Conservation (phyloP, 371 early-diverging fungal species). For the Haplosporangium sp. region DNA sequence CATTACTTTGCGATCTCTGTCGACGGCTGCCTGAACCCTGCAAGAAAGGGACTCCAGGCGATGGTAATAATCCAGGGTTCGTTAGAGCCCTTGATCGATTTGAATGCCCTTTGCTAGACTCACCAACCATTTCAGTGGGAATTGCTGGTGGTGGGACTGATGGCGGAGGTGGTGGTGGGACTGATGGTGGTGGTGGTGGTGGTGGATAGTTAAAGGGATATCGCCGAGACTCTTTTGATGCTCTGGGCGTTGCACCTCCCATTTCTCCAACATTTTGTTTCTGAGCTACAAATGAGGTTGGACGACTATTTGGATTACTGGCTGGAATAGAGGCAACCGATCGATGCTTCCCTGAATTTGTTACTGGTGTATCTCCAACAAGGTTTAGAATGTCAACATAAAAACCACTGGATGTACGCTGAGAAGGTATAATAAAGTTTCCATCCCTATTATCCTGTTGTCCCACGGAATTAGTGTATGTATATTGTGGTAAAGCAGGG, state of each 20-base stretch:
- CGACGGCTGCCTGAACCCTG: background rate
- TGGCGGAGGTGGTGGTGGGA: constrained; percentile 28
- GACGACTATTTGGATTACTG: background rate
- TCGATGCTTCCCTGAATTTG: background rate
- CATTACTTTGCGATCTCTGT: constrained; percentile 13
- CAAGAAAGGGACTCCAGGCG: background rate
- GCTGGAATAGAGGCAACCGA: background rate
- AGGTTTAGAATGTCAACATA: constrained; percentile 20
- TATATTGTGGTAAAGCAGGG: background rate
- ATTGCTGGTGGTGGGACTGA: constrained; percentile 26
- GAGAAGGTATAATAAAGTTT: background rate
- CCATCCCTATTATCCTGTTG: background rate
- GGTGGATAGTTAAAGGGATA: constrained; percentile 10
- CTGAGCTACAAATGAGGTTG: constrained; percentile 7
- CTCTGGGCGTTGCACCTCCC: constrained; percentile 15
- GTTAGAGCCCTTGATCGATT: constrained; percentile 4
- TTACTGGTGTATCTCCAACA: background rate
- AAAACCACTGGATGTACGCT: constrained; percentile 5
- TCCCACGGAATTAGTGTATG: background rate
- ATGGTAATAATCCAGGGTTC: background rate
- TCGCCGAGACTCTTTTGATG: constrained; percentile 18
- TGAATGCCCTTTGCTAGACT: background rate
- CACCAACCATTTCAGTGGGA: background rate
- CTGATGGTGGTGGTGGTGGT: constrained; percentile 20
- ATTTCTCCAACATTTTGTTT: constrained; percentile 1